These are phyloP conservation scores for Cladorrhinum sp. DNA, from an alignment of 2,329 filamentous ascomycete species.

Conservation along the genomic window DNA sequence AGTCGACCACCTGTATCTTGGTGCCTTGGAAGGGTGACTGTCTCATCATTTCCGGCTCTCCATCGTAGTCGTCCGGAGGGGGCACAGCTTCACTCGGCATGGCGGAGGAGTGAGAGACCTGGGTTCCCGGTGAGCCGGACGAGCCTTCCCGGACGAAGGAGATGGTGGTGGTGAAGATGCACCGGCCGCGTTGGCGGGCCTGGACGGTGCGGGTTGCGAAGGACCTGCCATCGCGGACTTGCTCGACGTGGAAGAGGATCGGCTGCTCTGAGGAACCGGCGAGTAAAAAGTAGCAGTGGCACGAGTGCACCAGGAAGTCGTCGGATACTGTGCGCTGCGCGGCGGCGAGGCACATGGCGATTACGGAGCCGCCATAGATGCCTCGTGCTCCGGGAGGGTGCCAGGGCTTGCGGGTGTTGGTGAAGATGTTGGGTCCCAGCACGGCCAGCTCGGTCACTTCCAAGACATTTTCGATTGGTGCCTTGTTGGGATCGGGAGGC, in stretches of 20 bases:
- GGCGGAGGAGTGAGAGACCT: conserved; percentile 63
- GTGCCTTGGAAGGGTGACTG: conserved; percentile 50
- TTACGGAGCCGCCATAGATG: conserved; percentile 89
- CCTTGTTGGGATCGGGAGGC: conserved; percentile 66
- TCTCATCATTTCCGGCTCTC: conserved; percentile 48
- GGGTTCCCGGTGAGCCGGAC: conserved; percentile 41
- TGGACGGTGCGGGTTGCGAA: conserved; percentile 96
- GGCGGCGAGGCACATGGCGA: conserved; percentile 85
- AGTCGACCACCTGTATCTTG: conserved; percentile 40
- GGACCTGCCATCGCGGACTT: conserved; percentile 83
- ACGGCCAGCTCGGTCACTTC: conserved; percentile 78
- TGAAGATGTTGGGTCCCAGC: conserved; percentile 84
- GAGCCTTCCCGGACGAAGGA: conserved; percentile 73
- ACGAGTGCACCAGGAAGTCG: conserved; percentile 84
- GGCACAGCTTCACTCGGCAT: conserved; percentile 44
- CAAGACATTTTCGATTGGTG: conserved; percentile 83
- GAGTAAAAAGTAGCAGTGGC: conserved; percentile 98
- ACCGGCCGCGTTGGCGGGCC: conserved; percentile 79
- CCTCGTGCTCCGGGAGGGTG: conserved; percentile 88
- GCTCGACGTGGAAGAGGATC: conserved; percentile 91
- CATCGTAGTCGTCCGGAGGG: conserved; percentile 37
- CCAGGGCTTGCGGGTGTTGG: conserved; percentile 88
- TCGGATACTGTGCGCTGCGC: conserved; percentile 81
- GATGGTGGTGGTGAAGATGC: conserved; percentile 94
- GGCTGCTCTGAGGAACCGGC: conserved; percentile 82